Conservation (phyloP, 306 rosid species). For the Trichosanthes cucumerina region DNA sequence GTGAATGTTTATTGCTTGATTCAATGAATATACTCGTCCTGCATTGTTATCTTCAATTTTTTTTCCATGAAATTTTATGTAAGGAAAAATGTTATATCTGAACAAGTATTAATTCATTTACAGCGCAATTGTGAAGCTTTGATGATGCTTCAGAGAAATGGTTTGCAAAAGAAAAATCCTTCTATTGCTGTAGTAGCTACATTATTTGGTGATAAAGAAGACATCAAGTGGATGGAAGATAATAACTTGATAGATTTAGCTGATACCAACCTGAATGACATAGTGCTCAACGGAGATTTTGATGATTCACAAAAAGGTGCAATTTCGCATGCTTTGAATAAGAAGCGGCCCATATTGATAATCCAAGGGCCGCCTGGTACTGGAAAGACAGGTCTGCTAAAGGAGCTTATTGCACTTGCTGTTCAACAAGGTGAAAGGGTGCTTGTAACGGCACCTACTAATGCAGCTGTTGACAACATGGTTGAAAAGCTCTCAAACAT, state of each 20-base stretch:
- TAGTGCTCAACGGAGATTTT: conserved; percentile 23
- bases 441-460: conserved; percentile 80
- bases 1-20: not conserved
- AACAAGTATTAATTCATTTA: conserved; percentile 6
- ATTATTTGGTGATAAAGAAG: conserved; percentile 65
- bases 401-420: conserved; percentile 46
- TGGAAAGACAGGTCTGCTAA: conserved; percentile 74
- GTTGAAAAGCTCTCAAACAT: conserved; percentile 58
- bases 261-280: conserved; percentile 27
- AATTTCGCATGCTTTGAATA: conserved; percentile 58
- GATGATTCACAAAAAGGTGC: conserved; percentile 53
- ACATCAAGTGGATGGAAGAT: conserved; percentile 49
- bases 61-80: not conserved
- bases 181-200: conserved; percentile 58
- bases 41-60: not conserved
- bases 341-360: conserved; percentile 53
- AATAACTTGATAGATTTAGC: conserved; percentile 44
- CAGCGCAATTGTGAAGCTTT: conserved; percentile 89
- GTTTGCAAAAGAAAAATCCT: conserved; percentile 64
- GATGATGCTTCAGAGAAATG: conserved; percentile 77
- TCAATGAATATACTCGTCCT: not conserved
- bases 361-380: conserved; percentile 93
- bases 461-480: conserved; percentile 80
- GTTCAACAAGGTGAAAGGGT: conserved; percentile 74
- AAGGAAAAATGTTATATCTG: not conserved